Evolutionary conservation across 208 protist species (phyloP).

Genomic region (Vickermania ingenoplastis): DNA sequence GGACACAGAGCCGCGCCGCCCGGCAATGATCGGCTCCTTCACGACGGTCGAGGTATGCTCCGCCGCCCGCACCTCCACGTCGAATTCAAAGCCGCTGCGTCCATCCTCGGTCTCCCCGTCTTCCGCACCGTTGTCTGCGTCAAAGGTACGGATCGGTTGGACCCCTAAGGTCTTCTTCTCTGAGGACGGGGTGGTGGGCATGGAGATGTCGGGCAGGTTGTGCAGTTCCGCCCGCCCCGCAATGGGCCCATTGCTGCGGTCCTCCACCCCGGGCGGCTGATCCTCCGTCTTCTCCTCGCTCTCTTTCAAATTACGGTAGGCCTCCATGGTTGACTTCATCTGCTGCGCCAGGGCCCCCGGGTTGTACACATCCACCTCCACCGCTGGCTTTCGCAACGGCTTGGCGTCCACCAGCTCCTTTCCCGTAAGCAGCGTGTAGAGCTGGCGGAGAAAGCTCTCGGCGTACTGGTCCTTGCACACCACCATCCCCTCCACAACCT

Average conservation of each 20-base stretch:
- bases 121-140: not conserved
- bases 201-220: not conserved
- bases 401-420: constrained; percentile 34
- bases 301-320: constrained; percentile 1
- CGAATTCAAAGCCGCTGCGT: constrained; percentile 6
- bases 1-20: not conserved
- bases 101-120: not conserved
- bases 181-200: not conserved
- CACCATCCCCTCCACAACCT: constrained; percentile 79
- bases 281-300: not conserved
- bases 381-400: constrained; percentile 17
- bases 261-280: not conserved
- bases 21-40: not conserved
- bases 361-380: constrained; percentile 10
- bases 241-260: not conserved
- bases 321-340: constrained; percentile 6
- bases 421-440: constrained; percentile 78
- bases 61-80: constrained; percentile 8
- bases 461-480: constrained; percentile 53
- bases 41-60: constrained; percentile 7
- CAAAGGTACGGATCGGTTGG: not conserved
- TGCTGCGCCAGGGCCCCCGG: constrained; percentile 3
- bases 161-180: not conserved
- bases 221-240: not conserved
- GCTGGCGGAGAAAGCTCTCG: constrained; percentile 50